Evolutionary conservation across 345 rosid species (phyloP).

Genomic region (Brassica cretica): DNA sequence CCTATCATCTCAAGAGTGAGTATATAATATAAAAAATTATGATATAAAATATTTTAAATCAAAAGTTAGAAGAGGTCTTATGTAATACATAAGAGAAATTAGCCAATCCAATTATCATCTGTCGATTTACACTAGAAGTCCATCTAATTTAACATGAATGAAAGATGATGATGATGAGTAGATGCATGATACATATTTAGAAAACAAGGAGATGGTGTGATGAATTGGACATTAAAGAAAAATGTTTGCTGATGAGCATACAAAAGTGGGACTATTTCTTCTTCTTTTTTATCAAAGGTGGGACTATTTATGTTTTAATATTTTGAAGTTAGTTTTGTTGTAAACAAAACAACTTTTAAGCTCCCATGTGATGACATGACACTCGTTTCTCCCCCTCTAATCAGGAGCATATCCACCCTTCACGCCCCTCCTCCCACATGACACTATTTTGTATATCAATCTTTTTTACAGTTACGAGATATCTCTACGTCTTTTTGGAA

Average conservation of each 20-base stretch:
- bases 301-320: constrained; percentile 34
- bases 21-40: no score
- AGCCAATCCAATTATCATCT: no score
- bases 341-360: constrained; percentile 26
- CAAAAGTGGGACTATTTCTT: constrained; percentile 40
- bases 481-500: neutral
- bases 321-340: constrained; percentile 18
- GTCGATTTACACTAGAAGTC: no score
- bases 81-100: no score
- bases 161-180: neutral
- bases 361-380: constrained; percentile 44
- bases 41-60: no score
- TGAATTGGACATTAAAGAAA: constrained; percentile 38
- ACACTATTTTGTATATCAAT: neutral
- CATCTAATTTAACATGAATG: neutral
- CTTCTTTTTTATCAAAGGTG: no score
- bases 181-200: constrained; percentile 24
- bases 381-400: constrained; percentile 24
- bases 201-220: constrained; percentile 38
- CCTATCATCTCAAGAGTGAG: no score
- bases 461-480: neutral
- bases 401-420: constrained; percentile 41
- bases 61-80: no score
- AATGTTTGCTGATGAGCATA: constrained; percentile 32
- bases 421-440: constrained; percentile 29